Percentiles rank a stretch among this genome's conserved stretches.
Evolutionary conservation across 768 basidiomycete genomes (phyloP).

Genomic region (Leccinum disarticulatum): DNA sequence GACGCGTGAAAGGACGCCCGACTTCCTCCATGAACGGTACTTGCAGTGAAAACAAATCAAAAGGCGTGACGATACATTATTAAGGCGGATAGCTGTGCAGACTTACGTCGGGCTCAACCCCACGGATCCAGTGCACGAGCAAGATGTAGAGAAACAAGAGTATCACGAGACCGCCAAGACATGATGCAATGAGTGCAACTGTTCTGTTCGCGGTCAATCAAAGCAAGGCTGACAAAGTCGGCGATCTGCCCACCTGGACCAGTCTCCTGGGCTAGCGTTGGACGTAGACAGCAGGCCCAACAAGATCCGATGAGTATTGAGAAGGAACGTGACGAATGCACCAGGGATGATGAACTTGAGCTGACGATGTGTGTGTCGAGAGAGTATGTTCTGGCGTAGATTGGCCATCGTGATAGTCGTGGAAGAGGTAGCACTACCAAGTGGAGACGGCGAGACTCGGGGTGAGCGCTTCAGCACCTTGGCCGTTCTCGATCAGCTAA

Average conservation of each 20-base stretch:
- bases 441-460: neutral
- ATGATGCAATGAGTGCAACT: constrained; percentile 52
- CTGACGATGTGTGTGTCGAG: constrained; percentile 60
- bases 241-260: constrained; percentile 46
- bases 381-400: constrained; percentile 24
- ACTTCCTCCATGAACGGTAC: constrained; percentile 76
- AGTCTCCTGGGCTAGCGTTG: constrained; percentile 40
- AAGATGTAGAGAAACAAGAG: constrained; percentile 72
- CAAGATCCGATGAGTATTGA: constrained; percentile 55
- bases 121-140: constrained; percentile 62
- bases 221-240: neutral
- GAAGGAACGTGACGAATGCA: constrained; percentile 56
- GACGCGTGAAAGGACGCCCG: constrained; percentile 62
- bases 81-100: neutral
- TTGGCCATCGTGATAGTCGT: constrained; percentile 19
- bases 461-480: neutral
- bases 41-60: constrained; percentile 27
- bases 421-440: neutral
- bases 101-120: constrained; percentile 69
- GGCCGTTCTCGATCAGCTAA: constrained; percentile 7
- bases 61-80: neutral
- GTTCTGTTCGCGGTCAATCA: constrained; percentile 39
- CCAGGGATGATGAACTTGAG: constrained; percentile 80
- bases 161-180: constrained; percentile 59
- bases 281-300: constrained; percentile 36